Evolutionary conservation across 2,329 filamentous ascomycete species (phyloP).

Genomic region (Trichophyton verrucosum): DNA sequence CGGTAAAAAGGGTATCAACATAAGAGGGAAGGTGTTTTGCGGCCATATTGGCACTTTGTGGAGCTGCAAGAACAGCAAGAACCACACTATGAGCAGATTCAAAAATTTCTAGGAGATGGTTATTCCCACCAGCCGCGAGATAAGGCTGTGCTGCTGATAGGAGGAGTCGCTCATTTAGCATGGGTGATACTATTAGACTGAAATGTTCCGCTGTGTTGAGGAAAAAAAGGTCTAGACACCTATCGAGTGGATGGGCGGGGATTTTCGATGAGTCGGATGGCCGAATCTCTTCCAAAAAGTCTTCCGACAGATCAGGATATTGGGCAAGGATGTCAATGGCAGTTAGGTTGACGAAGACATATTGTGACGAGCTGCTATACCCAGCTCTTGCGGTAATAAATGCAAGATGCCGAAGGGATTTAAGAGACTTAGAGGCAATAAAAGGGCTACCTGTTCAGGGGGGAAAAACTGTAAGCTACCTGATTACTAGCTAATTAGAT

Average conservation of each 20-base stretch:
- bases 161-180: constrained; percentile 58
- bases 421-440: constrained; percentile 58
- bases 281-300: constrained; percentile 54
- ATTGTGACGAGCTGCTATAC: constrained; percentile 64
- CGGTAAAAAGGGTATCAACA: constrained; percentile 62
- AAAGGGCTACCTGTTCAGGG: constrained; percentile 42
- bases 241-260: constrained; percentile 52
- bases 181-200: constrained; percentile 53
- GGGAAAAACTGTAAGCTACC: constrained; percentile 8
- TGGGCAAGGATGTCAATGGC: constrained; percentile 68
- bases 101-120: constrained; percentile 57
- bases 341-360: constrained; percentile 70
- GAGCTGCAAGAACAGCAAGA: constrained; percentile 66
- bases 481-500: neutral
- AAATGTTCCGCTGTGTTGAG: constrained; percentile 79
- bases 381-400: constrained; percentile 69
- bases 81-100: constrained; percentile 77
- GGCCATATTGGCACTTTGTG: constrained; percentile 60
- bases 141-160: constrained; percentile 64
- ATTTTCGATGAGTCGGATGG: constrained; percentile 44
- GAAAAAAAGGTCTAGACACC: constrained; percentile 74
- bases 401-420: constrained; percentile 62
- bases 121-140: constrained; percentile 48
- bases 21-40: constrained; percentile 67
- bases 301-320: constrained; percentile 52